Evolutionary conservation across 1,284 basidiomycete species (phyloP), one percentile per base, ranked within the genome.

Genomic region (Pyrrhoderma lamaoense): DNA sequence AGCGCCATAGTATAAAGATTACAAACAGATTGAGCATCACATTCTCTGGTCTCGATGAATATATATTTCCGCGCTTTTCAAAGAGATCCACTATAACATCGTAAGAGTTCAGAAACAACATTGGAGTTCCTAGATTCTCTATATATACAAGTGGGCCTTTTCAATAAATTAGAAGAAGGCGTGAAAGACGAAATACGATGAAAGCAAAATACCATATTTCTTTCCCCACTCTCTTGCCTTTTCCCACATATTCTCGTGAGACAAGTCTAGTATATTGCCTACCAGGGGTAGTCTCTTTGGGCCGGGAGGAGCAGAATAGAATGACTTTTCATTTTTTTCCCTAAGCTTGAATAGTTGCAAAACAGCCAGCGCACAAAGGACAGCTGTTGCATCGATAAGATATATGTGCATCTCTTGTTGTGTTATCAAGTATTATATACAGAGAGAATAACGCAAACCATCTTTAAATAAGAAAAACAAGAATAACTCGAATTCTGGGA

Each of bases 21-120:
- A 23, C 47, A 21, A 13, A 48, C 36, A 48, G 35, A 16, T 48
- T 36, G 23, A 34, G 19, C 47, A 48, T 48, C 3, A 48, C 47
- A 36, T 23, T 21, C 36, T 23, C 19, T 8, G 42, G 48, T 35
- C 48, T 36, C 8, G 16, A 27, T 19, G 23, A 43, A 34, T 50
- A 50, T 1, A 7, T 50, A 9, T 4, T 19, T 13, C 38, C 22
- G 3, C 40, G 22, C 31, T 44, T 44, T 8, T 50, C 42, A 5
- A 50, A 31, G 2, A 50, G 31, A 13, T 50, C 39, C 13, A 42
- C 34, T 11, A 23, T 37, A 46, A 19, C 39, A 21, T 49, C 47
- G 38, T 34, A 49, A 13, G 16, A 48, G 38, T 42, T 53, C 23
- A 44, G 25, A 16, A 49, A 25, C 31, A 31, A 13, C n/a, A 31